Evolutionary conservation across 164 flowering plant species (phyloP), one percentile per base, ranked within the genome.

Genomic region (Cinnamomum chago): DNA sequence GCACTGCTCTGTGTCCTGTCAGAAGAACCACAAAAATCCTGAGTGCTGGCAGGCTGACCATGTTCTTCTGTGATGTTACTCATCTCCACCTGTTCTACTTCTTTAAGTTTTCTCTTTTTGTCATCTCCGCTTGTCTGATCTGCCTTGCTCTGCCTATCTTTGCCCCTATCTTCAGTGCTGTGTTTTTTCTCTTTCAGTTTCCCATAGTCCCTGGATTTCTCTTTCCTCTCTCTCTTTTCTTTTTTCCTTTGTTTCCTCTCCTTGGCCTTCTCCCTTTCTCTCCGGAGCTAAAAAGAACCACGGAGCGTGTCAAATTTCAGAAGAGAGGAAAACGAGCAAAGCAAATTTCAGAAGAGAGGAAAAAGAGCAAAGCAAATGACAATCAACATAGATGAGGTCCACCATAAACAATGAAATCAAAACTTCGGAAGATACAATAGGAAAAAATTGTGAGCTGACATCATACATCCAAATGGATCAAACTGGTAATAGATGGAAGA

Each of bases 31-130:
- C 82, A 76, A n/a, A 67, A 76, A 71, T 76, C 82, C 52, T 76
- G 79, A 27, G 74, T 58, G 74, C 65, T 13, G 11, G 76, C 60
- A n/a, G 89, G 86, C 52, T 72, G 87, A 15, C 67, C 88, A 73
- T 83, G 85, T 68, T 92, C 97, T 77, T 90, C 92, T 35, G 94
- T 84, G 15, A 92, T 74, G 66, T 75, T 71, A 72, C 94, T 90
- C 77, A 72, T 85, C 75, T 86, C 91, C 67, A 82, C 65, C 67
- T 77, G 87, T 12, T 86, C 90, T 50, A 52, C 25, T 58, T 84
- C 88, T 62, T 77, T 25, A 67, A 27, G n/a, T 12, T 35, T 30
- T 28, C 69, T 71, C 70, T 75, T 62, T 58, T 78, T 79, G 50
- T 6, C 15, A 7, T 68, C 65, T 18, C 73, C 72, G 70, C 81